Evolutionary conservation across 108 stramenopile genomes (phyloP), one percentile per base, ranked within the genome.

Genomic region (Licmophora abbreviata): DNA sequence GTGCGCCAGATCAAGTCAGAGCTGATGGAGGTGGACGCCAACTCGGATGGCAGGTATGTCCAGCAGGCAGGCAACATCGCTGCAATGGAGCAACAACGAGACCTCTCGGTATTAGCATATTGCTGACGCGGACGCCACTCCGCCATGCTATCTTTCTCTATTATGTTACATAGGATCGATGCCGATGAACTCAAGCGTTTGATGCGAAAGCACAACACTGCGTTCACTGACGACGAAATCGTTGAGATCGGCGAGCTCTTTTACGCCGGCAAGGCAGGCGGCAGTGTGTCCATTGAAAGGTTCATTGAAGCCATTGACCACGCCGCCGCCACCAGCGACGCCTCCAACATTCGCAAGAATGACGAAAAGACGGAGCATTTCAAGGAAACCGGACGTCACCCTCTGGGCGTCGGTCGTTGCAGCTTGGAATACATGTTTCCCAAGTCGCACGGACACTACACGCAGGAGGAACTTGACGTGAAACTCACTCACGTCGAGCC

Each of bases 211-310:
- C 84, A 90, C 54, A 61, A 45, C 0, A 14, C 44, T 3, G 38
- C 65, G 6, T 90, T 90, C 58, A 74, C 74, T 0, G 88, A 85
- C n/a, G 62, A 42, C 2, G 88, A 90, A 40, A 74, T 86, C 31
- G 58, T 79, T 15, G 81, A 85, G 45, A 53, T 85, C 15, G 51
- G 70, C 22, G 88, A 90, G 34, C 36, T 83, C 4, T 90, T 63
- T 49, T 90, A 90, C 41, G 77, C 75, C 4, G 68, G 57, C 12
- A 69, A 64, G 15, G 77, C 68, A 20, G 88, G 74, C 9, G 72
- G 71, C n/a, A 37, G 41, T 15, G 69, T 86, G 3, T 18, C 47
- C 7, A 69, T 85, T 53, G 62, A 76, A 32, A 46, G 58, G 2
- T 83, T 90, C 57, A 61, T 90, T 37, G 75, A 71, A 29, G 81